Base-by-base conservation (phyloP, 1,139 yeast species). In the Suhomyces guaymorum region DNA sequence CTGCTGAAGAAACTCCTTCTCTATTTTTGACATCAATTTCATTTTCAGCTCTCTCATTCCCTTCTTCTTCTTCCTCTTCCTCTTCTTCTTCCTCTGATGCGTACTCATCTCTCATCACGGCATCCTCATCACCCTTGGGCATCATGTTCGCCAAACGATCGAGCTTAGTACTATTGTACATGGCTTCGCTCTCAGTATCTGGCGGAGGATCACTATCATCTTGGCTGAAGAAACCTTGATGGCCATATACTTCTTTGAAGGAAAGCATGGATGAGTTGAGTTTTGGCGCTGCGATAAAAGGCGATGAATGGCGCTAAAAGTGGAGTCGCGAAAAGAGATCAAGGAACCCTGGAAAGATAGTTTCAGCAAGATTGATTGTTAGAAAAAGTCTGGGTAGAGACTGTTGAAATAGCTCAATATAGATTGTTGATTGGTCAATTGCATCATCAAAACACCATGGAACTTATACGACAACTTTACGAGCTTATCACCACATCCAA, bases 121-220 rank as follows among this genome's bases (percentile, higher is more conserved):
- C 35, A 11, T 11, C 16, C 19, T 25, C 33, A n/a, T 21, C 8
- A 6, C 28, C 32, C 17, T 20, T 10, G 3, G 18, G 18, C 10
- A 22, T 17, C 19, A 31, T 32, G 22, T 35, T 34, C 21, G 56
- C 43, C 7, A 57, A 16, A 33, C 46, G 50, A 28, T 56, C 63
- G 15, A 62, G 44, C 42, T 60, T 66, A 15, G 52, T 47, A 34
- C 49, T 57, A 26, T 47, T 57, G 45, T 68, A 68, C 24, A 57
- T 47, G 1, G 68, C 68, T 28, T 57, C 63, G 28, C 68, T 57
- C 31, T 59, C 44, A 2, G 56, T 48, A 33, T 66, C 71, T 2
- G 45, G 44, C 6, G 63, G 62, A 3, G 65, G 63, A 21, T 60
- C 46, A 7, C 52, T 23, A 4, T 48, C 52, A 19, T 50, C 57